Percentiles rank a stretch among this genome's conserved stretches.
phyloP scores from a whole-genome alignment of 768 basidiomycete species.

The Lactarius hengduanensis region DNA sequence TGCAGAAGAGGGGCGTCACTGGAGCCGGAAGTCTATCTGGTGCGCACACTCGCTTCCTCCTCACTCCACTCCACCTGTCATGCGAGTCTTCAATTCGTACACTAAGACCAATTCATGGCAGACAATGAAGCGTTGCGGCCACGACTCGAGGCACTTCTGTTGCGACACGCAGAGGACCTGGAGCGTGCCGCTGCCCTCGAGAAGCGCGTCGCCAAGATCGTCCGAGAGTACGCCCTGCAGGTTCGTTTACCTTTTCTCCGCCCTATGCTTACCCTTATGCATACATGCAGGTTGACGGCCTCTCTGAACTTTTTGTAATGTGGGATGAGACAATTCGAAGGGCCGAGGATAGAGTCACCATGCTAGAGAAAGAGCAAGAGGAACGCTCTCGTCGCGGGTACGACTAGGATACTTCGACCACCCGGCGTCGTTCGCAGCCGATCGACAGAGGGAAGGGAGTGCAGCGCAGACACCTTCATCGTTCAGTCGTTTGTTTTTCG shows the following conservation, averaged over 20 bases:
- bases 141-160: constrained; percentile 60
- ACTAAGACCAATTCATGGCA: constrained; percentile 27
- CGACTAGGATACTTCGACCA: constrained; percentile 31
- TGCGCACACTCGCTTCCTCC: constrained; percentile 29
- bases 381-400: constrained; percentile 64
- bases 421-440: background rate
- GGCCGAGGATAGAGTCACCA: constrained; percentile 57
- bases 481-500: background rate
- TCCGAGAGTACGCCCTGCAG: constrained; percentile 70
- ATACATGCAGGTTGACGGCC: constrained; percentile 63
- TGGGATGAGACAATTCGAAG: constrained; percentile 80
- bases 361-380: constrained; percentile 58
- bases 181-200: constrained; percentile 60
- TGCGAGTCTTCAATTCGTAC: background rate
- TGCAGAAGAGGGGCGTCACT: constrained; percentile 69
- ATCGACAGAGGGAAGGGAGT: background rate
- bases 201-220: constrained; percentile 57
- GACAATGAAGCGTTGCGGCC: constrained; percentile 66
- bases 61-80: background rate
- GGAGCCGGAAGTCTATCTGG: constrained; percentile 70
- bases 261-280: background rate
- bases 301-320: constrained; percentile 80
- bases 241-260: constrained; percentile 40
- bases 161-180: constrained; percentile 59
- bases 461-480: background rate